Percentiles rank a stretch among this genome's conserved stretches.
These are phyloP conservation scores for Exophiala sp. DNA, from an alignment of 2,329 filamentous ascomycete genomes.

Conservation along the genomic window DNA sequence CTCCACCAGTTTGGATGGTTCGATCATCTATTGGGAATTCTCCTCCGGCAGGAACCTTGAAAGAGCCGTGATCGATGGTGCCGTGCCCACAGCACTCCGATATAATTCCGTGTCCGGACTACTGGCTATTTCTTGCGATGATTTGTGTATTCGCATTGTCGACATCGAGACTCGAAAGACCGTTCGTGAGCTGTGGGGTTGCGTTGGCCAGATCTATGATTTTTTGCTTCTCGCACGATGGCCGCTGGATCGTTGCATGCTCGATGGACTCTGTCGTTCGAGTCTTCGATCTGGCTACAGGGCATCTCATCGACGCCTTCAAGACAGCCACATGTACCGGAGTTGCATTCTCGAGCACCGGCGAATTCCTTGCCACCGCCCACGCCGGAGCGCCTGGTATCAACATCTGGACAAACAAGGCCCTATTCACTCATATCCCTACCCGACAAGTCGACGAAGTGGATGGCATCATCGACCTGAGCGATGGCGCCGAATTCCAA, in stretches of 20 bases:
- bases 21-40: conserved; percentile 97
- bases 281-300: conserved; percentile 92
- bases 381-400: conserved; percentile 77
- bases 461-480: conserved; percentile 59
- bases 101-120: conserved; percentile 81
- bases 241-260: conserved; percentile 85
- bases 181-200: conserved; percentile 88
- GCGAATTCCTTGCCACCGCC: conserved; percentile 89
- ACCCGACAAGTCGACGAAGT: conserved; percentile 77
- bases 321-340: conserved; percentile 73
- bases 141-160: conserved; percentile 78
- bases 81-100: conserved; percentile 66
- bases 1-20: conserved; percentile 83
- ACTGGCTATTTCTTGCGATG: conserved; percentile 81
- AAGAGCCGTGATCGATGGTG: conserved; percentile 79
- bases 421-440: conserved; percentile 80
- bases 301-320: conserved; percentile 90
- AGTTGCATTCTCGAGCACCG: conserved; percentile 79
- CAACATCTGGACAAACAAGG: conserved; percentile 93
- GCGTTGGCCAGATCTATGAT: conserved; percentile 66
- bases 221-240: conserved; percentile 87
- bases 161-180: conserved; percentile 86
- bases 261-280: conserved; percentile 74
- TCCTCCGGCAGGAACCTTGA: conserved; percentile 70
- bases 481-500: conserved; percentile 59